phyloP scores from a whole-genome alignment of 2,329 filamentous ascomycete genomes.

The Phoma sp. region DNA sequence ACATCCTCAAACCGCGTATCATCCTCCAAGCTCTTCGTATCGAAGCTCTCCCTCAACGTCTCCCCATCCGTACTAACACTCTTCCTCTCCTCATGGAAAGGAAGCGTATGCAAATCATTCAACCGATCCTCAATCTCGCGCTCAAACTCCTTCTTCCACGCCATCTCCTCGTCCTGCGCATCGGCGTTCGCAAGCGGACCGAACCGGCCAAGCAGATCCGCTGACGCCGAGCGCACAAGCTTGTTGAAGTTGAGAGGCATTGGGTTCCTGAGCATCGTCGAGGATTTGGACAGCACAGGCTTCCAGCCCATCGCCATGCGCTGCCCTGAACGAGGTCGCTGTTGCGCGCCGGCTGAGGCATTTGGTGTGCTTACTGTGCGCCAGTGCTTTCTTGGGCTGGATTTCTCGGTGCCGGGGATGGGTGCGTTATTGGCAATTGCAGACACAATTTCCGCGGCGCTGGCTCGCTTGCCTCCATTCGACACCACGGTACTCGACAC shows the following conservation, averaged over 20 bases:
- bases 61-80: constrained; percentile 4
- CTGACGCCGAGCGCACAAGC: constrained; percentile 17
- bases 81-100: constrained; percentile 5
- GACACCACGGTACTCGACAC: constrained; percentile 20
- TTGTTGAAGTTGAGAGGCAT: neutral
- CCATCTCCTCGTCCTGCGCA: constrained; percentile 11
- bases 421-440: constrained; percentile 29
- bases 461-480: constrained; percentile 19
- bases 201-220: constrained; percentile 20
- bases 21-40: constrained; percentile 5
- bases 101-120: constrained; percentile 9
- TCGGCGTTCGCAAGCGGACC: constrained; percentile 17
- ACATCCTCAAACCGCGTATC: constrained; percentile 9
- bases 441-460: constrained; percentile 28
- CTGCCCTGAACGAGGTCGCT: neutral
- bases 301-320: constrained; percentile 27
- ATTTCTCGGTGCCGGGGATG: constrained; percentile 20
- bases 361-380: constrained; percentile 24
- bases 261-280: neutral
- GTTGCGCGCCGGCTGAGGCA: neutral
- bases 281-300: constrained; percentile 12
- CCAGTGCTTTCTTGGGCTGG: constrained; percentile 12
- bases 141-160: constrained; percentile 21
- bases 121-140: constrained; percentile 19
- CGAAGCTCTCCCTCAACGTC: constrained; percentile 6